A percentile compares a stretch with the other conserved stretches of the same genome.
Evolutionary conservation across 2,329 filamentous ascomycete genomes (phyloP).

Genomic region (Thermothelomyces thermophilus): DNA sequence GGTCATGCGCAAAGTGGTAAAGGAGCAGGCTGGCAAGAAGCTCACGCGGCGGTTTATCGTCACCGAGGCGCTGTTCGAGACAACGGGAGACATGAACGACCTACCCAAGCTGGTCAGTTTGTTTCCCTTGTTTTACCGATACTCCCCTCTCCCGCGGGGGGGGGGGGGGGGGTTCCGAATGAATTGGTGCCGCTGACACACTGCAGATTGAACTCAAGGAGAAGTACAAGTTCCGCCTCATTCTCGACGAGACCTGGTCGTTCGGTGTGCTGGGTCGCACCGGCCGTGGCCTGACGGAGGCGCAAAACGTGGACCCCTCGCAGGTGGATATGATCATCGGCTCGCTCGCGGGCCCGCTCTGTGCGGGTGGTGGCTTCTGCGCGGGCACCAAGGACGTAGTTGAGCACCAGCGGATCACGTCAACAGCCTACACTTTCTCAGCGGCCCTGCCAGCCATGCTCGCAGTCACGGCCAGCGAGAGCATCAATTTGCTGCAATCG

Average conservation of each 20-base stretch:
- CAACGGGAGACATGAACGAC: constrained; percentile 75
- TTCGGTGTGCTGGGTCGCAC: constrained; percentile 91
- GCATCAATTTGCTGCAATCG: constrained; percentile 75
- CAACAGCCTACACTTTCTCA: constrained; percentile 90
- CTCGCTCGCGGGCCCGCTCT: constrained; percentile 81
- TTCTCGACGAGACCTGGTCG: constrained; percentile 95
- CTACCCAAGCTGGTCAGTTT: constrained; percentile 71
- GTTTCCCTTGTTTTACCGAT: background rate
- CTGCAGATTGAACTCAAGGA: constrained; percentile 79
- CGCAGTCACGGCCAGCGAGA: constrained; percentile 92
- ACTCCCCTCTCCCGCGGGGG: background rate
- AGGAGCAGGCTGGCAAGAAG: constrained; percentile 80
- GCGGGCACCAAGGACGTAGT: constrained; percentile 87
- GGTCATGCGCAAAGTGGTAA: constrained; percentile 75
- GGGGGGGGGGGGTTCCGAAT: too few species aligned
- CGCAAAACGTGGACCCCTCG: constrained; percentile 88
- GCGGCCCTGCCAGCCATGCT: constrained; percentile 89
- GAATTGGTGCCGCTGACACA: too few species aligned
- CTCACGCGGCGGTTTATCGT: constrained; percentile 92
- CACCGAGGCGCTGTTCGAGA: constrained; percentile 91
- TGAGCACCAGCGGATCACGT: constrained; percentile 90
- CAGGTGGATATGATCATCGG: constrained; percentile 98
- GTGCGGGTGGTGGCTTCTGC: constrained; percentile 92
- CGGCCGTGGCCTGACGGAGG: constrained; percentile 87
- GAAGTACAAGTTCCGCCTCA: constrained; percentile 95